A percentile compares a stretch with the other conserved stretches of the same genome.
Evolutionary conservation across 192 early-diverging fungal species (phyloP).

Genomic region (Neocallimastix lanati): DNA sequence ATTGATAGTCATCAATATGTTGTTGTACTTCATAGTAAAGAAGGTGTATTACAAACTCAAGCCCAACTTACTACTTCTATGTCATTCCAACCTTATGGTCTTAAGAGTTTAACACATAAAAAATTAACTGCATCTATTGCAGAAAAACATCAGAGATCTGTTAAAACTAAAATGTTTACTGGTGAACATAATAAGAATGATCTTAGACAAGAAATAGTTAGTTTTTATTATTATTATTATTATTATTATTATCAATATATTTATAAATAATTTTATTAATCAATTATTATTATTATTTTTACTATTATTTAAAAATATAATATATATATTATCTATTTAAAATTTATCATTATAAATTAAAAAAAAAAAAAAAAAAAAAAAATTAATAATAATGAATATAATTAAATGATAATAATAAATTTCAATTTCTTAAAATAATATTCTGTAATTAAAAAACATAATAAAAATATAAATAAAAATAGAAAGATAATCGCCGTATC

Average conservation of each 20-base stretch:
- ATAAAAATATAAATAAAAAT: too few species aligned
- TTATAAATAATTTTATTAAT: too few species aligned
- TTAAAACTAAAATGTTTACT: constrained; percentile 40
- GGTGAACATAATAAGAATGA: neutral
- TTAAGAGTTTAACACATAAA: constrained; percentile 35
- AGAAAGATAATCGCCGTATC: neutral
- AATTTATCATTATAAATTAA: too few species aligned
- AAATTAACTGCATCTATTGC: constrained; percentile 46
- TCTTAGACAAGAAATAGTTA: neutral
- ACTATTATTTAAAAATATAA: too few species aligned
- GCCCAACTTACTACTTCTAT: constrained; percentile 33
- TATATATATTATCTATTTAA: too few species aligned
- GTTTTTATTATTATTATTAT: too few species aligned
- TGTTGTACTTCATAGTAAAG: constrained; percentile 24
- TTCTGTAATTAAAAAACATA: too few species aligned
- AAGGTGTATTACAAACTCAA: constrained; percentile 47
- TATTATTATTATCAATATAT: neutral
- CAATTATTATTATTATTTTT: too few species aligned
- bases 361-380: too few species aligned
- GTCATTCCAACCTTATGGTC: constrained; percentile 43
- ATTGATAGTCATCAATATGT: constrained; percentile 44
- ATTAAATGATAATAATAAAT: too few species aligned
- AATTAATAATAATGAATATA: too few species aligned
- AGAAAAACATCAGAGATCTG: constrained; percentile 41
- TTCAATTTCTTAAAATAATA: too few species aligned